phyloP scores from a whole-genome alignment of 805 yeast genomes.

The Jamesozyma jinghongensis region DNA sequence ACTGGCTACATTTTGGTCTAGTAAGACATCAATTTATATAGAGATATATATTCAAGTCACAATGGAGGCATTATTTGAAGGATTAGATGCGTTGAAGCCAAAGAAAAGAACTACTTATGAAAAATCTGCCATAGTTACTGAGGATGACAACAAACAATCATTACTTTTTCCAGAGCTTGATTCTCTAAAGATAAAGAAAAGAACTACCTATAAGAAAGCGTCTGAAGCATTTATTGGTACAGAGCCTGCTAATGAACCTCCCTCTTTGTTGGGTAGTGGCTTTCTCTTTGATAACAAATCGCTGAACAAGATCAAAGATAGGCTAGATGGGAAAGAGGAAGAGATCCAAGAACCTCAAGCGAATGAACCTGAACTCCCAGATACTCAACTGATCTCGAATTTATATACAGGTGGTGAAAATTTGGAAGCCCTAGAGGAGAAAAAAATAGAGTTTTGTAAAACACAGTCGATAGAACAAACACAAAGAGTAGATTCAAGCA shows the following conservation, averaged over 20 bases:
- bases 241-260: slow-evolving; percentile 8
- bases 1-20: too few relatives aligned
- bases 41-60: background rate
- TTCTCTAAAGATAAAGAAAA: slow-evolving; percentile 6
- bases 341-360: background rate
- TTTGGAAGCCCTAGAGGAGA: slow-evolving; percentile 4
- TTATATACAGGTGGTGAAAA: slow-evolving; percentile 23
- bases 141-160: background rate
- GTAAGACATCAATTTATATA: too few relatives aligned
- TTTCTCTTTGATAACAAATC: slow-evolving; percentile 19
- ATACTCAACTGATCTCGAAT: slow-evolving; percentile 12
- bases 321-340: slow-evolving; percentile 11
- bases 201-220: slow-evolving; percentile 20
- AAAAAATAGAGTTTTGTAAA: background rate
- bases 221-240: slow-evolving; percentile 3
- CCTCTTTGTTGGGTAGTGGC: slow-evolving; percentile 12
- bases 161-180: too few relatives aligned
- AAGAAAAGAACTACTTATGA: slow-evolving; percentile 21
- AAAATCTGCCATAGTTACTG: slow-evolving; percentile 8
- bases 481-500: background rate
- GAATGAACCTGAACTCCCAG: slow-evolving; percentile 1
- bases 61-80: slow-evolving; percentile 23
- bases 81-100: slow-evolving; percentile 7
- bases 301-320: slow-evolving; percentile 15
- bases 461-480: background rate